Evolutionary conservation across 176 grass and related monocot species (phyloP), one percentile per base, ranked within the genome.

Genomic region (Calamus simplicifolius): DNA sequence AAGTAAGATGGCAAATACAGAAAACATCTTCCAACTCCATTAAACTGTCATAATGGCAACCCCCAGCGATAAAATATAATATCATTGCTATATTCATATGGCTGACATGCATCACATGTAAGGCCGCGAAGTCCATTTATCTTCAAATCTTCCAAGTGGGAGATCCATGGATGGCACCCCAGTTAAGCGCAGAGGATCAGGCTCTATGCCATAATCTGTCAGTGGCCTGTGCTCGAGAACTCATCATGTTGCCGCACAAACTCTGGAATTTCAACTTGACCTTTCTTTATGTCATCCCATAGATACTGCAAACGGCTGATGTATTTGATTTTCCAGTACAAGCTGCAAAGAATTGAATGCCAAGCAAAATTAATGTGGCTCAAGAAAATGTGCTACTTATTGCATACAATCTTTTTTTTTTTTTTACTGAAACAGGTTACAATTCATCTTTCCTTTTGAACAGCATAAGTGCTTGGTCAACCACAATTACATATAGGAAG

Each of bases 271-370:
- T 98, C 94, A 57, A 98, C 81, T 21, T 83, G 62, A 0, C 76
- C 88, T 51, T 92, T 98, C 63, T 30, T 88, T 12, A 98, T 83
- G 59, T 98, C 76, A 2, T 58, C 81, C 94, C 88, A 89, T 49
- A 98, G 76, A 80, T 89, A 98, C 25, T 98, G 86, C 49, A 98
- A 57, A 27, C 88, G 77, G 54, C 77, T 98, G 61, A 93, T 58
- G 27, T 98, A 98, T 73, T 98, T 98, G 67, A 93, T 93, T 86
- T 98, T 98, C 88, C 85, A 93, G 70, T 98, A 98, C 19, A 98
- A 51, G 25, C 81, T 98, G 61, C n/a, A 83, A 74, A 1, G 12
- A 35, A 73, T 4, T 73, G 63, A 16, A 58, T 62, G 26, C 16
- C 35, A 38, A 43, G 35, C 8, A 43, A 43, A 43, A 43, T 43